phyloP scores from a whole-genome alignment of 176 grass and related monocot genomes.

The Ananas comosus region DNA sequence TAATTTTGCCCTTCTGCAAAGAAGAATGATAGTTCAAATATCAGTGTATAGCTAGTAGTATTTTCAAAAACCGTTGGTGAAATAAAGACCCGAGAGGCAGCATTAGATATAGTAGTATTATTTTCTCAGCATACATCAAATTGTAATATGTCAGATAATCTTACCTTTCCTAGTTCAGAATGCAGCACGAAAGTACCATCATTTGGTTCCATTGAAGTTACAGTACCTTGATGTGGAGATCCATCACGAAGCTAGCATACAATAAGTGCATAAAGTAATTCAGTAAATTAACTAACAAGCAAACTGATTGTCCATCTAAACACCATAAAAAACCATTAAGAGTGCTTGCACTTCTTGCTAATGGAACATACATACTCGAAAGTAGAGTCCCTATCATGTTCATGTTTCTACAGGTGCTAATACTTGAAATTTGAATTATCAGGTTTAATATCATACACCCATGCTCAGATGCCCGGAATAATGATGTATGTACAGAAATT shows the following conservation, averaged over 20 bases:
- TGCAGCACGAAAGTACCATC: slow-evolving; percentile 69
- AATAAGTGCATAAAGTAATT: slow-evolving; percentile 15
- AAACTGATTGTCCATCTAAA: not conserved
- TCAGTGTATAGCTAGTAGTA: slow-evolving; percentile 6
- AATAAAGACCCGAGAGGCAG: not conserved
- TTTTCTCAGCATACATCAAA: slow-evolving; percentile 5
- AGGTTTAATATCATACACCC: not conserved
- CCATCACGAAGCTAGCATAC: slow-evolving; percentile 75
- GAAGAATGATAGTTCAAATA: slow-evolving; percentile 3
- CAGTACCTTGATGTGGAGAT: slow-evolving; percentile 81
- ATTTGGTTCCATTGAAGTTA: slow-evolving; percentile 96
- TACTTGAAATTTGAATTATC: not conserved
- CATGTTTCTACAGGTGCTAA: not conserved
- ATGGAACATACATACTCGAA: too few relatives aligned
- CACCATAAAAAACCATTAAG: not conserved
- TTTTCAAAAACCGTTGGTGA: not conserved
- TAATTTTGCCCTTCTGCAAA: slow-evolving; percentile 59
- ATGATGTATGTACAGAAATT: too few relatives aligned
- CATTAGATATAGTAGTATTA: not conserved
- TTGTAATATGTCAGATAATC: not conserved
- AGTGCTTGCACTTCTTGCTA: too few relatives aligned
- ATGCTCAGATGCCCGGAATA: not conserved
- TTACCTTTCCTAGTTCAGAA: slow-evolving; percentile 69
- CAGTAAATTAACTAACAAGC: not conserved
- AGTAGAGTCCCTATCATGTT: not conserved